phyloP scores from a whole-genome alignment of 768 basidiomycete genomes.

The Panus rudis region DNA sequence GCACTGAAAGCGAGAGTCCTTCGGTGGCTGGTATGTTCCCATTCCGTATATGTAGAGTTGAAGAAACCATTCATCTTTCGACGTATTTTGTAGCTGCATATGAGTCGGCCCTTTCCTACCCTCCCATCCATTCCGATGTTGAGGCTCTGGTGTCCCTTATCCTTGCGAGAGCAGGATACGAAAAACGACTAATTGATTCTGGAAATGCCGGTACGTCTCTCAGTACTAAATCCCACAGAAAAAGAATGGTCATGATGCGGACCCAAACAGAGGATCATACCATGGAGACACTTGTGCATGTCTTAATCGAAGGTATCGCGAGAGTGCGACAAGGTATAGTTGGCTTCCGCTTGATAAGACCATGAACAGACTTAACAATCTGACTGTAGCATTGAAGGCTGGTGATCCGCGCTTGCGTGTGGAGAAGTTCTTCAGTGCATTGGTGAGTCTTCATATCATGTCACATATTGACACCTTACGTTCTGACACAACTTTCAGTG shows the following conservation, averaged over 20 bases:
- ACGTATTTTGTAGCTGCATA: slow-evolving; percentile 43
- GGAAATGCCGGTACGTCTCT: too few relatives aligned
- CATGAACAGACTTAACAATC: background rate
- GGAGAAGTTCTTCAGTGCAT: slow-evolving; percentile 73
- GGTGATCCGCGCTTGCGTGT: slow-evolving; percentile 76
- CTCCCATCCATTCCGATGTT: slow-evolving; percentile 47
- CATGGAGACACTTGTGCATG: slow-evolving; percentile 28
- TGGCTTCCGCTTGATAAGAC: background rate
- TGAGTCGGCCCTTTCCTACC: slow-evolving; percentile 46
- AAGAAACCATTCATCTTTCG: background rate
- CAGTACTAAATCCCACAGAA: too few relatives aligned
- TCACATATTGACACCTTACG: background rate
- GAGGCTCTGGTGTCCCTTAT: slow-evolving; percentile 61
- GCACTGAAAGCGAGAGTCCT: background rate
- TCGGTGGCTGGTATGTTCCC: too few relatives aligned
- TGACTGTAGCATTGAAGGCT: slow-evolving; percentile 41
- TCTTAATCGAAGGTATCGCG: slow-evolving; percentile 58
- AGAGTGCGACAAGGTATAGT: slow-evolving; percentile 52
- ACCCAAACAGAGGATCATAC: too few relatives aligned
- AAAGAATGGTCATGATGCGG: too few relatives aligned
- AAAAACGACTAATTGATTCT: slow-evolving; percentile 47
- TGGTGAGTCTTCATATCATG: slow-evolving; percentile 46
- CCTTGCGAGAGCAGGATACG: slow-evolving; percentile 58
- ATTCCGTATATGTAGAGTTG: too few relatives aligned
- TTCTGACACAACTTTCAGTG: slow-evolving; percentile 34